Percentiles rank a stretch among this genome's conserved stretches.
phyloP scores from a whole-genome alignment of 805 yeast species.

The Debaryomyces tyrocola region DNA sequence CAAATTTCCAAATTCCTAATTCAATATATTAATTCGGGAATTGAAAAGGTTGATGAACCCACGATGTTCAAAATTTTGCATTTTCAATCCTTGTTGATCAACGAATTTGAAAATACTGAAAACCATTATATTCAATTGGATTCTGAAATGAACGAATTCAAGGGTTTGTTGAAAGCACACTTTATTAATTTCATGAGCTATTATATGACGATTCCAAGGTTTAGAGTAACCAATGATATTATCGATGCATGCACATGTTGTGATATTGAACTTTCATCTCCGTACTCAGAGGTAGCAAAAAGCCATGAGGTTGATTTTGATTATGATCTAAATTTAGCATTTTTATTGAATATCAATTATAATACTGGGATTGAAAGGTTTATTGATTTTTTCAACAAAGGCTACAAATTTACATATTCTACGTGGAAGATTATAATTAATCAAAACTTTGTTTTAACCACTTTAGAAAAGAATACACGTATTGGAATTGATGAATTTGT shows the following conservation, averaged over 20 bases:
- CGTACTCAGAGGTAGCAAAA: not conserved
- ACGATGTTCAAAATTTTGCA: conserved; percentile 20
- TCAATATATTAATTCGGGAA: conserved; percentile 6
- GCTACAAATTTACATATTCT: conserved; percentile 26
- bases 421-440: conserved; percentile 36
- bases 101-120: conserved; percentile 40
- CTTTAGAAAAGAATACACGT: conserved; percentile 15
- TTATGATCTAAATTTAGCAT: conserved; percentile 24
- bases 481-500: conserved; percentile 19
- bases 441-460: conserved; percentile 22
- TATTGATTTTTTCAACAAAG: conserved; percentile 26
- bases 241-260: conserved; percentile 10
- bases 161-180: conserved; percentile 12
- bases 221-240: conserved; percentile 8
- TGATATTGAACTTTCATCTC: not conserved
- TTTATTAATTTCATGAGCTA: conserved; percentile 11
- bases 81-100: conserved; percentile 29
- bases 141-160: conserved; percentile 21
- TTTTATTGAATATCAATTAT: conserved; percentile 27
- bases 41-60: conserved; percentile 6
- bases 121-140: conserved; percentile 34
- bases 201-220: not conserved
- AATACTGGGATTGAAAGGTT: conserved; percentile 26
- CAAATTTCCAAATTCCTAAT: conserved; percentile 22
- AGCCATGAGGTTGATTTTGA: conserved; percentile 4